Evolutionary conservation across 805 yeast species (phyloP).

Genomic region (Lachancea sp.): DNA sequence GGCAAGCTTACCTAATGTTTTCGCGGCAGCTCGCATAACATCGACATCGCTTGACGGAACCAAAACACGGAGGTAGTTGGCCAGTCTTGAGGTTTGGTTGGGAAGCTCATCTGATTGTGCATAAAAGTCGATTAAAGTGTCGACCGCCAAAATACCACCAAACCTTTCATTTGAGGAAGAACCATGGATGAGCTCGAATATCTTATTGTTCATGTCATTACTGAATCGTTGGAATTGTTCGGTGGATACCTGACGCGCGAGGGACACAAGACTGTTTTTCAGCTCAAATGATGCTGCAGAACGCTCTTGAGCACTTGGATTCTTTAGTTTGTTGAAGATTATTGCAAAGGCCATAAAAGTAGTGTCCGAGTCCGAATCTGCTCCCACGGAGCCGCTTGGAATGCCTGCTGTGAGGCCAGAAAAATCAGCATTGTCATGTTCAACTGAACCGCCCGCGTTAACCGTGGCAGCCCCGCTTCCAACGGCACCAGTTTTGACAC

Average conservation of each 20-base stretch:
- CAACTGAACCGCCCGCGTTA: slow-evolving; percentile 16
- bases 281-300: slow-evolving; percentile 61
- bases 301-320: slow-evolving; percentile 32
- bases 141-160: slow-evolving; percentile 90
- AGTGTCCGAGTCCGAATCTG: slow-evolving; percentile 20
- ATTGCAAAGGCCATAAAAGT: slow-evolving; percentile 31
- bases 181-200: slow-evolving; percentile 78
- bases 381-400: slow-evolving; percentile 1
- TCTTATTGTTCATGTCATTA: slow-evolving; percentile 78
- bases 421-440: slow-evolving; percentile 15
- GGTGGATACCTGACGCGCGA: slow-evolving; percentile 73
- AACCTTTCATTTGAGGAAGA: slow-evolving; percentile 64
- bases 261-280: slow-evolving; percentile 57
- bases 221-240: slow-evolving; percentile 79
- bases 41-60: slow-evolving; percentile 77
- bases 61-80: slow-evolving; percentile 77
- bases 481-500: slow-evolving; percentile 10
- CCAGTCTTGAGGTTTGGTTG: slow-evolving; percentile 81
- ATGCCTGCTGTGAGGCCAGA: slow-evolving; percentile 12
- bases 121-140: slow-evolving; percentile 77
- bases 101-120: slow-evolving; percentile 79
- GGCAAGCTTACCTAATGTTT: slow-evolving; percentile 81
- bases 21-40: slow-evolving; percentile 82
- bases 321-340: slow-evolving; percentile 35
- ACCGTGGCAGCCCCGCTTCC: slow-evolving; percentile 14